Evolutionary conservation across 306 rosid genomes (phyloP).

Genomic region (Biancaea sappan): DNA sequence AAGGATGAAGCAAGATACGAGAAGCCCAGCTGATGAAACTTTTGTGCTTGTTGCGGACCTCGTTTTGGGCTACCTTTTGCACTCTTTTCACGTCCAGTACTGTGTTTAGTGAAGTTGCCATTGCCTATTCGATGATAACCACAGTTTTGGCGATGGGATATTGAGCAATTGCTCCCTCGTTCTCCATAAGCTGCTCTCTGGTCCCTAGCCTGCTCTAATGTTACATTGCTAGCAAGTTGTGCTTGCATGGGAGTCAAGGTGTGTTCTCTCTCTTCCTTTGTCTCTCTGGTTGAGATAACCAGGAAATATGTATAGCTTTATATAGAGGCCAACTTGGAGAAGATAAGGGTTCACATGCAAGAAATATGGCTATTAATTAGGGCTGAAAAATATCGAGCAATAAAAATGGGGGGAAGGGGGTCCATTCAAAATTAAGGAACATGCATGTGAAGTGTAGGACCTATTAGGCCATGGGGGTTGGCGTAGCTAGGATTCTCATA

Average conservation of each 20-base stretch:
- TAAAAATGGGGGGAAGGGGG: not conserved
- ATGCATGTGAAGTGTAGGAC: conserved; percentile 51
- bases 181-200: conserved; percentile 37
- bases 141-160: conserved; percentile 28
- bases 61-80: conserved; percentile 28
- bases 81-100: conserved; percentile 9
- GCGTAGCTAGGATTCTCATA: conserved; percentile 28
- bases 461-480: conserved; percentile 25
- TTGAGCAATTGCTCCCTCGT: conserved; percentile 23
- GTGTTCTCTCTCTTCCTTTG: conserved; percentile 18
- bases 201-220: not conserved
- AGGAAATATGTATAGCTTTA: conserved; percentile 24
- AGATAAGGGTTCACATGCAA: not conserved
- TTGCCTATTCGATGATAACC: conserved; percentile 21
- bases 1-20: conserved; percentile 57
- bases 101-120: conserved; percentile 24
- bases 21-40: conserved; percentile 41
- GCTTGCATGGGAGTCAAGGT: conserved; percentile 39
- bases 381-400: conserved; percentile 34
- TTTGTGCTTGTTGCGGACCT: conserved; percentile 38
- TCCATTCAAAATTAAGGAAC: conserved; percentile 27
- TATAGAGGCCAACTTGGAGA: conserved; percentile 35
- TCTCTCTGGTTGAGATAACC: conserved; percentile 25
- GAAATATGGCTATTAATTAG: not conserved
- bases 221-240: conserved; percentile 33